Conservation (phyloP, 2,329 filamentous ascomycete species). For the Pseudogymnoascus sp. region DNA sequence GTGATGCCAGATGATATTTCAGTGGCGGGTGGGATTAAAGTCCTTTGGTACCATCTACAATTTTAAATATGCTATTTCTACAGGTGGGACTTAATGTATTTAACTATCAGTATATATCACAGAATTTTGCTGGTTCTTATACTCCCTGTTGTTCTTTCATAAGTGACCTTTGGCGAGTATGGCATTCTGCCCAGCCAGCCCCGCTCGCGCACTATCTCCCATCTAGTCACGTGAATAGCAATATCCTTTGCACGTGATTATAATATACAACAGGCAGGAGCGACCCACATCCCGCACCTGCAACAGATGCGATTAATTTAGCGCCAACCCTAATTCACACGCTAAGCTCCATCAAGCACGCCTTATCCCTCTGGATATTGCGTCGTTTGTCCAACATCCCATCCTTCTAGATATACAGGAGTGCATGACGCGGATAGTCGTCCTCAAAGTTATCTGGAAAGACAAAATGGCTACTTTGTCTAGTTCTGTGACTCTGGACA, state of each 20-base stretch:
- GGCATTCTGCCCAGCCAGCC: neutral
- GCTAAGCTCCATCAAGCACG: slow-evolving; percentile 6
- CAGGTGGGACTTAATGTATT: neutral
- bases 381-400: slow-evolving; percentile 5
- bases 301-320: slow-evolving; percentile 6
- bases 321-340: slow-evolving; percentile 1
- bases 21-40: neutral
- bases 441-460: slow-evolving; percentile 1
- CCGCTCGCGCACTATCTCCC: neutral
- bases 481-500: slow-evolving; percentile 47
- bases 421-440: neutral
- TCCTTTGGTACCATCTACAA: neutral
- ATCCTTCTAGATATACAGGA: neutral
- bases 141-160: neutral
- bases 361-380: neutral
- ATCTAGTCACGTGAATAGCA: neutral
- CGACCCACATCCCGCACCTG: slow-evolving; percentile 3
- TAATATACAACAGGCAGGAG: neutral
- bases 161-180: neutral
- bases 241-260: neutral
- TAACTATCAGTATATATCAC: neutral
- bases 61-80: neutral
- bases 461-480: neutral
- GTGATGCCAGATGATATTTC: slow-evolving; percentile 4
- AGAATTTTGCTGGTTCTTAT: neutral